Percentiles rank a stretch among this genome's conserved stretches.
Evolutionary conservation across 1,139 yeast species (phyloP).

Genomic region (Suhomyces wounanorum): DNA sequence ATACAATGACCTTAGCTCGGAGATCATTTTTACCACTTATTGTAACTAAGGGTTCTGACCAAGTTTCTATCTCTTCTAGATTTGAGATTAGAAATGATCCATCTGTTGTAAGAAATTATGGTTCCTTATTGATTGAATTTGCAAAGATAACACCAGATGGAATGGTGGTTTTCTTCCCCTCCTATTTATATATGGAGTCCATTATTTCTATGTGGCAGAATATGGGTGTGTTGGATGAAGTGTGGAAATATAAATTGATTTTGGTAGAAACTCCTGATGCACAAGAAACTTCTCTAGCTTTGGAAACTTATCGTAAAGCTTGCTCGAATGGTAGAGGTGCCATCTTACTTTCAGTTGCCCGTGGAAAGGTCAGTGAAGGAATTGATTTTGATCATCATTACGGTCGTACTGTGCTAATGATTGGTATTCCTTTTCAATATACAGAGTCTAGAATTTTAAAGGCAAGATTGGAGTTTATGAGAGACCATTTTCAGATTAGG

Average conservation of each 20-base stretch:
- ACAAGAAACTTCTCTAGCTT: slow-evolving; percentile 92
- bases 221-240: slow-evolving; percentile 97
- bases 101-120: slow-evolving; percentile 94
- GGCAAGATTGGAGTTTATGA: slow-evolving; percentile 87
- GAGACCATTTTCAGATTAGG: slow-evolving; percentile 89
- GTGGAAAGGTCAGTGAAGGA: slow-evolving; percentile 98
- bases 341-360: slow-evolving; percentile 90
- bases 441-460: slow-evolving; percentile 95
- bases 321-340: slow-evolving; percentile 99
- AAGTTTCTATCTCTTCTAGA: slow-evolving; percentile 92
- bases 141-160: slow-evolving; percentile 98
- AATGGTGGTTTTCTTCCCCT: slow-evolving; percentile 95
- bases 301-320: slow-evolving; percentile 94
- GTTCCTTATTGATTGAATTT: slow-evolving; percentile 86
- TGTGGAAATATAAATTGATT: slow-evolving; percentile 94
- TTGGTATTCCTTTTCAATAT: slow-evolving; percentile 98
- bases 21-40: slow-evolving; percentile 93
- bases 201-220: slow-evolving; percentile 98
- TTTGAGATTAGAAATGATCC: slow-evolving; percentile 98
- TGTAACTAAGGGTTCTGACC: slow-evolving; percentile 96
- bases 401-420: slow-evolving; percentile 96
- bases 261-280: slow-evolving; percentile 99
- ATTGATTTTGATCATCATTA: slow-evolving; percentile 98
- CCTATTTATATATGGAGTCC: slow-evolving; percentile 95
- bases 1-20: slow-evolving; percentile 92